These are phyloP conservation scores for Exophiala calicioides DNA, from an alignment of 2,329 filamentous ascomycete genomes.

Conservation along the genomic window DNA sequence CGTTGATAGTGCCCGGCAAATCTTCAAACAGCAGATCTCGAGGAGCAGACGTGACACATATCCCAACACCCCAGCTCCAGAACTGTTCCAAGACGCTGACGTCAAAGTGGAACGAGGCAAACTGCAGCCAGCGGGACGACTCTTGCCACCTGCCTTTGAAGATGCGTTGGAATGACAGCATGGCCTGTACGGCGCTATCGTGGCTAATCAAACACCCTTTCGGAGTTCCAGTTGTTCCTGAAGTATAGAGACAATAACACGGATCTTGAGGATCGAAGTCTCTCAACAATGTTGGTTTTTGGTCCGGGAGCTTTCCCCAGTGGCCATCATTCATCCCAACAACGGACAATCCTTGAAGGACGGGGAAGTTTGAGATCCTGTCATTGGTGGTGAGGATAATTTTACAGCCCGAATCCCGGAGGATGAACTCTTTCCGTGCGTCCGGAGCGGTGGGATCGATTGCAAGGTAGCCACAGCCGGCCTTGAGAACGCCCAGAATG, in stretches of 20 bases:
- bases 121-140: slow-evolving; percentile 81
- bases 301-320: slow-evolving; percentile 39
- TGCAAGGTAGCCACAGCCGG: slow-evolving; percentile 78
- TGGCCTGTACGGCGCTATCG: slow-evolving; percentile 83
- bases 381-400: slow-evolving; percentile 62
- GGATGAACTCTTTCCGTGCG: slow-evolving; percentile 74
- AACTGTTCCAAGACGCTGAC: slow-evolving; percentile 92
- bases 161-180: slow-evolving; percentile 79
- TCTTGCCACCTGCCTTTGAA: slow-evolving; percentile 74
- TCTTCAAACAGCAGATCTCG: slow-evolving; percentile 85
- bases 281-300: slow-evolving; percentile 39
- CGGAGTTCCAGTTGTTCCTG: slow-evolving; percentile 80
- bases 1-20: slow-evolving; percentile 69
- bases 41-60: slow-evolving; percentile 78
- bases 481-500: slow-evolving; percentile 79
- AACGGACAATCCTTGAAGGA: slow-evolving; percentile 41
- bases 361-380: slow-evolving; percentile 43
- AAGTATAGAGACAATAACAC: slow-evolving; percentile 85
- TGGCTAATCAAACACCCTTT: slow-evolving; percentile 90
- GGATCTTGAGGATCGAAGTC: slow-evolving; percentile 55
- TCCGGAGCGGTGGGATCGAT: slow-evolving; percentile 73
- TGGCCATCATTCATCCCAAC: slow-evolving; percentile 49
- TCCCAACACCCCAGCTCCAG: slow-evolving; percentile 91
- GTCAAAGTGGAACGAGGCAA: slow-evolving; percentile 92
- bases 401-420: slow-evolving; percentile 68